Conservation (phyloP, 208 protist genomes). For the Leishmania braziliensis region DNA sequence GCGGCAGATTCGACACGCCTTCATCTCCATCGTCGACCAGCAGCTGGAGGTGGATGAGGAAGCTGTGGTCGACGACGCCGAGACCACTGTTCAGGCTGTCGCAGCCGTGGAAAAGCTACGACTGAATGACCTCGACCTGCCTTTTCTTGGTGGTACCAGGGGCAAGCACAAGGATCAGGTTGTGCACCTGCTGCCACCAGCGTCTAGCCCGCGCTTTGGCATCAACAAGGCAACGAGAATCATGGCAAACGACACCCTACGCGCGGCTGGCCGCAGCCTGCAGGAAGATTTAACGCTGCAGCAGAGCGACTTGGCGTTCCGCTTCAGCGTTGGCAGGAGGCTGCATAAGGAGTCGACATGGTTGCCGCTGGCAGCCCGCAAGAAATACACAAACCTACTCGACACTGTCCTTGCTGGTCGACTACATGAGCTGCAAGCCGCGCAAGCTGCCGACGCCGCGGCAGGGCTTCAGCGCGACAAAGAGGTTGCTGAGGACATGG, state of each 20-base stretch:
- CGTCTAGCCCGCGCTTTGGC: constrained; percentile 56
- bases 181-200: constrained; percentile 46
- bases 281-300: constrained; percentile 10
- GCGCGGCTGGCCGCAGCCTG: constrained; percentile 9
- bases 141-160: constrained; percentile 7
- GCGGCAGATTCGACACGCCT: constrained; percentile 25
- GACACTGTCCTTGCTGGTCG: background rate
- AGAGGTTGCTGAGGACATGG: constrained; percentile 7
- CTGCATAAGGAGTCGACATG: constrained; percentile 73
- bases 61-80: constrained; percentile 16
- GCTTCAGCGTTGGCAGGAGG: constrained; percentile 59
- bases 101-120: constrained; percentile 14
- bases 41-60: constrained; percentile 15
- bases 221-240: constrained; percentile 48
- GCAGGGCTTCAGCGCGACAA: constrained; percentile 1
- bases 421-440: background rate
- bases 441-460: background rate
- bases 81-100: constrained; percentile 14
- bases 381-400: constrained; percentile 12
- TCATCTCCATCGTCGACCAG: constrained; percentile 12
- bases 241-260: constrained; percentile 17
- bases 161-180: constrained; percentile 41
- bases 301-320: constrained; percentile 60
- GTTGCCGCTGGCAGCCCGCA: constrained; percentile 53
- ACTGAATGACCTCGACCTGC: constrained; percentile 15